Conservation (phyloP, 257 asterid species). For the Solanum lycopersicoides region DNA sequence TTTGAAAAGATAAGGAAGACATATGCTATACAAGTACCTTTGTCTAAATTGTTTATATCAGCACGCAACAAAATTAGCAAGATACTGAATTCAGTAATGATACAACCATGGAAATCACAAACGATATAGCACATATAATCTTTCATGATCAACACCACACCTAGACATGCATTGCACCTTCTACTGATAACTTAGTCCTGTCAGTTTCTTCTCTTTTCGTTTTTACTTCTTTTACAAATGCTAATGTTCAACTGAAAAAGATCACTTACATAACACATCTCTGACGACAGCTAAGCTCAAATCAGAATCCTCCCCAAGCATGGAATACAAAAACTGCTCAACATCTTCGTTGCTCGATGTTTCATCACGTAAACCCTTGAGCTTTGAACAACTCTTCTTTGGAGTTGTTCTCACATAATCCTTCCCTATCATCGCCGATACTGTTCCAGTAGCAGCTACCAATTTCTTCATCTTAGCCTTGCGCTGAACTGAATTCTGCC, state of each 20-base stretch:
- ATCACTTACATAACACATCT: constrained; percentile 75
- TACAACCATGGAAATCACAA: not conserved
- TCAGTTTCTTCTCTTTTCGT: not conserved
- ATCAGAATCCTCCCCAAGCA: constrained; percentile 74
- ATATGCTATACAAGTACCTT: not conserved
- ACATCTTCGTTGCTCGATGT: constrained; percentile 47
- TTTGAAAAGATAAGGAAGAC: not conserved
- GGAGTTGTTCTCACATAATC: constrained; percentile 70
- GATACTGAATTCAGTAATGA: not conserved
- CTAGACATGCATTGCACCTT: not conserved
- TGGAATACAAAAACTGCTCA: constrained; percentile 70
- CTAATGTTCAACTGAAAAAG: not conserved
- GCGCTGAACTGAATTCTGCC: constrained; percentile 23
- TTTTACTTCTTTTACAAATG: not conserved
- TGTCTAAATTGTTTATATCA: not conserved
- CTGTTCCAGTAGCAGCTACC: constrained; percentile 72
- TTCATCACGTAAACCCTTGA: constrained; percentile 28
- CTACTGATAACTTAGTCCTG: not conserved
- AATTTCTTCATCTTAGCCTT: constrained; percentile 50
- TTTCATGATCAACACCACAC: not conserved
- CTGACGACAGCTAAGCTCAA: constrained; percentile 59
- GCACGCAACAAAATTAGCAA: not conserved
- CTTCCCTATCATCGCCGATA: constrained; percentile 66
- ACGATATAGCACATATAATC: not conserved
- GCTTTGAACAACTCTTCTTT: constrained; percentile 35